phyloP scores from a whole-genome alignment of 805 yeast species.

The Saccharomycopsis schoenii region DNA sequence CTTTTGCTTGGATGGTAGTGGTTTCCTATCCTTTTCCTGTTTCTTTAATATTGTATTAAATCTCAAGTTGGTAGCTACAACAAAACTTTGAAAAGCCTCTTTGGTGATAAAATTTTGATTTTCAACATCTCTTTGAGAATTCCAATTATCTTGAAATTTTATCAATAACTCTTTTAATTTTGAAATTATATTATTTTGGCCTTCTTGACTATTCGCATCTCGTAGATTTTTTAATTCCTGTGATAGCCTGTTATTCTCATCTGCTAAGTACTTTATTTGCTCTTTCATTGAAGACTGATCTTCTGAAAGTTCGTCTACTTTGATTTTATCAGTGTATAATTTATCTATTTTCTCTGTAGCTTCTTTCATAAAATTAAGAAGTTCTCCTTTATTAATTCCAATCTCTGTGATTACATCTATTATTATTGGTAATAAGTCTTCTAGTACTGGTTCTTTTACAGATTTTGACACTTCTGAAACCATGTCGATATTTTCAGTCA shows the following conservation, averaged over 20 bases:
- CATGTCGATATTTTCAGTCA: background rate
- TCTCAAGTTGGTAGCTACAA: background rate
- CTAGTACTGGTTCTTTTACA: background rate
- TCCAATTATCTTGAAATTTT: background rate
- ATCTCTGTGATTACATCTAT: background rate
- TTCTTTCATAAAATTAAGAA: background rate
- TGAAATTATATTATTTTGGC: background rate
- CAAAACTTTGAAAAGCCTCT: background rate
- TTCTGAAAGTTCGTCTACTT: background rate
- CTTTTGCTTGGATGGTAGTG: background rate
- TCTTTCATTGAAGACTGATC: background rate
- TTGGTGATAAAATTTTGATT: background rate
- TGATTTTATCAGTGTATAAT: background rate
- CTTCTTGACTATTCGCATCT: background rate
- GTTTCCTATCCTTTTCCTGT: background rate
- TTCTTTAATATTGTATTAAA: background rate
- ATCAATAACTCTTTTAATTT: background rate
- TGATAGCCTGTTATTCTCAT: background rate
- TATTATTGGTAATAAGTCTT: background rate
- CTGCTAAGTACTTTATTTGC: background rate
- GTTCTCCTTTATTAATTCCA: background rate
- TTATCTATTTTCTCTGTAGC: background rate
- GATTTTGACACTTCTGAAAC: background rate
- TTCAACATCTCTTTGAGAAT: background rate
- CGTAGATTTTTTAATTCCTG: background rate